Conservation (phyloP, 2,329 filamentous ascomycete species). For the Aspergillus sp. region DNA sequence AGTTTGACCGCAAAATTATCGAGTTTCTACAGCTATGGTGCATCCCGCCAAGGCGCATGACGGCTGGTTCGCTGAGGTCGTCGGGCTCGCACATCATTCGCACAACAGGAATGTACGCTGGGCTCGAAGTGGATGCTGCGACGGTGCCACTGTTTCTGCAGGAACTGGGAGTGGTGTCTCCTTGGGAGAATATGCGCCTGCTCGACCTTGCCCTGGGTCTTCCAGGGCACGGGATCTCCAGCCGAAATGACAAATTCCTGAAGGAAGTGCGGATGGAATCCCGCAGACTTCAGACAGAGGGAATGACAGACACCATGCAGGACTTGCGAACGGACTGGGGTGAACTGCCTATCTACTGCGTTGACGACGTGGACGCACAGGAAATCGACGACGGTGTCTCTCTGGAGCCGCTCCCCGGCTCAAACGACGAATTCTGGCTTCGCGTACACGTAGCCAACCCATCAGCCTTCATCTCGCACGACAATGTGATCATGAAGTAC, state of each 20-base stretch:
- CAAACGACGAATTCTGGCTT: slow-evolving; percentile 48
- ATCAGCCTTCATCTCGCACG: slow-evolving; percentile 52
- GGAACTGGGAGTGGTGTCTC: slow-evolving; percentile 55
- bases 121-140: slow-evolving; percentile 27
- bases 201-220: slow-evolving; percentile 49
- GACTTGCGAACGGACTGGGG: slow-evolving; percentile 52
- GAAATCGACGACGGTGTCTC: slow-evolving; percentile 61
- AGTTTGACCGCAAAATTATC: slow-evolving; percentile 48
- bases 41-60: slow-evolving; percentile 35
- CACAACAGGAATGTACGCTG: slow-evolving; percentile 50
- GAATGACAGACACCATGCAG: slow-evolving; percentile 50
- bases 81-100: slow-evolving; percentile 51
- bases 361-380: slow-evolving; percentile 48
- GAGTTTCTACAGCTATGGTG: slow-evolving; percentile 50
- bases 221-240: slow-evolving; percentile 37
- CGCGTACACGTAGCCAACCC: slow-evolving; percentile 60
- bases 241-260: slow-evolving; percentile 22
- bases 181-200: slow-evolving; percentile 50
- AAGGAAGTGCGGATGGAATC: slow-evolving; percentile 24
- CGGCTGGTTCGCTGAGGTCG: slow-evolving; percentile 38
- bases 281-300: slow-evolving; percentile 15
- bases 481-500: slow-evolving; percentile 48
- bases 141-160: slow-evolving; percentile 50
- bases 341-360: slow-evolving; percentile 51
- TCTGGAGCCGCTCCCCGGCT: slow-evolving; percentile 43